Percentiles rank a stretch among this genome's conserved stretches.
phyloP scores from a whole-genome alignment of 805 yeast species.

The Cyberlindnera amylophila region DNA sequence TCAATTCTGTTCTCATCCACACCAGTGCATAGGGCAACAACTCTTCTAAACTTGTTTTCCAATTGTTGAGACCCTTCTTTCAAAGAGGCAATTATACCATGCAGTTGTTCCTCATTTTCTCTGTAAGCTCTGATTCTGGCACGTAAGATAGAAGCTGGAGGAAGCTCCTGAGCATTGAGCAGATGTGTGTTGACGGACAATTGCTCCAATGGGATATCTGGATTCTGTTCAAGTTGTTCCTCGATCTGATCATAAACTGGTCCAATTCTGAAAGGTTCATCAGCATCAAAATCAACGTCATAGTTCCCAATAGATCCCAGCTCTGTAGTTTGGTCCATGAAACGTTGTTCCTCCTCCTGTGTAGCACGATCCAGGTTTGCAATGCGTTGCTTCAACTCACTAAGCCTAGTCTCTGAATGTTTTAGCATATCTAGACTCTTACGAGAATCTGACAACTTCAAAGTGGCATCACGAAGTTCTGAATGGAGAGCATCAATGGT shows the following conservation, averaged over 20 bases:
- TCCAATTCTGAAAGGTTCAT: slow-evolving; percentile 80
- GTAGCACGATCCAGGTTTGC: slow-evolving; percentile 61
- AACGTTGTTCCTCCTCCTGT: slow-evolving; percentile 55
- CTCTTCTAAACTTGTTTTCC: slow-evolving; percentile 79
- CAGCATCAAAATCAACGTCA: slow-evolving; percentile 73
- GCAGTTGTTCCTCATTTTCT: slow-evolving; percentile 58
- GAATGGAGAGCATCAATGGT: slow-evolving; percentile 50
- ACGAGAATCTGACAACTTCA: slow-evolving; percentile 44
- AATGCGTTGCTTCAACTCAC: slow-evolving; percentile 51
- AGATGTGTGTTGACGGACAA: slow-evolving; percentile 18
- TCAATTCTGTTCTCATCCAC: slow-evolving; percentile 80
- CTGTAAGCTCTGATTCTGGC: slow-evolving; percentile 83
- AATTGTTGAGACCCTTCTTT: slow-evolving; percentile 50
- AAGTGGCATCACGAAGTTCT: slow-evolving; percentile 54
- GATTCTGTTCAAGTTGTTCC: slow-evolving; percentile 32
- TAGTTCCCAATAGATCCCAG: slow-evolving; percentile 36
- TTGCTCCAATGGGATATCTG: slow-evolving; percentile 27
- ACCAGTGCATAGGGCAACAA: slow-evolving; percentile 86
- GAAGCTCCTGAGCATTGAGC: slow-evolving; percentile 28
- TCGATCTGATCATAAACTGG: slow-evolving; percentile 55
- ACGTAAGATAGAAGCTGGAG: slow-evolving; percentile 45
- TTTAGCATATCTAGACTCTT: slow-evolving; percentile 51
- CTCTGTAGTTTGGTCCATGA: slow-evolving; percentile 40
- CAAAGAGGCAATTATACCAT: slow-evolving; percentile 48
- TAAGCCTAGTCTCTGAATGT: slow-evolving; percentile 37